Conservation (phyloP, 2,329 filamentous ascomycete genomes). For the Blumeria hordei region DNA sequence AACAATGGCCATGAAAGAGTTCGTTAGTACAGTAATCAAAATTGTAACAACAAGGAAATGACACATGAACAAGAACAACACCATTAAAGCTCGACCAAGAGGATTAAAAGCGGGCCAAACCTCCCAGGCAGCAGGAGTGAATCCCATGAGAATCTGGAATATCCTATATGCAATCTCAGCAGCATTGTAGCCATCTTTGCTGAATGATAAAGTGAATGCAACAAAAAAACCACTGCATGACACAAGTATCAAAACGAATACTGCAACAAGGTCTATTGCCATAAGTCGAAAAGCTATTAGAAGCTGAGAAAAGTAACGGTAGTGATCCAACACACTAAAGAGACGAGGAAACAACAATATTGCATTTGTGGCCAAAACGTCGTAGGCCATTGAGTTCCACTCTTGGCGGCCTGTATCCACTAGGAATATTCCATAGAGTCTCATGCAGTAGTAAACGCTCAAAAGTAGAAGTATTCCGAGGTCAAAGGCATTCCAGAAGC, state of each 20-base stretch:
- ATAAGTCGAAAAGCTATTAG: constrained; percentile 87
- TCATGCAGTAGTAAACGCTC: constrained; percentile 71
- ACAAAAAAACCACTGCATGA: constrained; percentile 89
- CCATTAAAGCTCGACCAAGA: constrained; percentile 52
- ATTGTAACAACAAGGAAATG: constrained; percentile 92
- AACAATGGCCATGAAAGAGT: constrained; percentile 87
- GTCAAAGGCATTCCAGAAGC: constrained; percentile 93
- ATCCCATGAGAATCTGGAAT: constrained; percentile 89
- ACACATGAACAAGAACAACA: constrained; percentile 74
- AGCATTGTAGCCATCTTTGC: constrained; percentile 42
- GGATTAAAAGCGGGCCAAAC: constrained; percentile 53
- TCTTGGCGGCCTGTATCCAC: constrained; percentile 42
- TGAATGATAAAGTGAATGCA: constrained; percentile 67
- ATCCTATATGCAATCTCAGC: constrained; percentile 65
- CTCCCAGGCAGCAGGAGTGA: constrained; percentile 86
- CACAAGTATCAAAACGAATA: constrained; percentile 65
- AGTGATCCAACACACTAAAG: constrained; percentile 83
- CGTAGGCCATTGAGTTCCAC: constrained; percentile 70
- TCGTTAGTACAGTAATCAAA: constrained; percentile 82
- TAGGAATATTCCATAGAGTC: constrained; percentile 67
- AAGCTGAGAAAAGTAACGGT: constrained; percentile 85
- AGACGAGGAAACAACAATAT: constrained; percentile 74
- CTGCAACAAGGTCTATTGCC: constrained; percentile 68
- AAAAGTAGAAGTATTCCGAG: constrained; percentile 69
- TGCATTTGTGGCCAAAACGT: constrained; percentile 78